Evolutionary conservation across 2,329 filamentous ascomycete species (phyloP).

Genomic region (Epichloe sp.): DNA sequence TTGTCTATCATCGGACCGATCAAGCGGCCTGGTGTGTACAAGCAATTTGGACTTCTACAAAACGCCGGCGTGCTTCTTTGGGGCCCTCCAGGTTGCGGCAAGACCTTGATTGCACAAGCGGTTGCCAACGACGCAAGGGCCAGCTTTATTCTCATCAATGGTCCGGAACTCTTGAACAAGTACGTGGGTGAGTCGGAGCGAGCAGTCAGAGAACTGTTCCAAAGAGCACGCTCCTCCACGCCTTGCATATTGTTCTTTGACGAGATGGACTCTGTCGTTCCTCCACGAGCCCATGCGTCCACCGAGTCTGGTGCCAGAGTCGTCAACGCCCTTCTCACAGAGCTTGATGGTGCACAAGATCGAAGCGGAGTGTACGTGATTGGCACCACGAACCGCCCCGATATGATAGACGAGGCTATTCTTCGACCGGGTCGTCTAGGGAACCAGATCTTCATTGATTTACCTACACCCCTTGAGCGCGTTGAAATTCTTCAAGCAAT

Average conservation of each 20-base stretch:
- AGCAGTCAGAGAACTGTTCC: slow-evolving; percentile 83
- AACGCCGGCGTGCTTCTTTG: slow-evolving; percentile 85
- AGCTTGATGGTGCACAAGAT: slow-evolving; percentile 74
- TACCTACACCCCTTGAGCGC: slow-evolving; percentile 66
- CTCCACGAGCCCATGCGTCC: slow-evolving; percentile 62
- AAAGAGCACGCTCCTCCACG: slow-evolving; percentile 69
- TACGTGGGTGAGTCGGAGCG: slow-evolving; percentile 95
- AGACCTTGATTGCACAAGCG: slow-evolving; percentile 90
- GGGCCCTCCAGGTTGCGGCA: slow-evolving; percentile 93
- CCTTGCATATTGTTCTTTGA: slow-evolving; percentile 98
- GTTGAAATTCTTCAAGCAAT: slow-evolving; percentile 72
- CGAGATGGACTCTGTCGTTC: slow-evolving; percentile 86
- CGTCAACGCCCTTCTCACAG: slow-evolving; percentile 88
- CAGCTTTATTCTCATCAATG: slow-evolving; percentile 97
- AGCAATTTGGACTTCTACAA: slow-evolving; percentile 61
- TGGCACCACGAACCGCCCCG: slow-evolving; percentile 85
- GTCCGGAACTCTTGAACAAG: slow-evolving; percentile 91
- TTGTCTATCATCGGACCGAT: slow-evolving; percentile 86
- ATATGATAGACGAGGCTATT: slow-evolving; percentile 95
- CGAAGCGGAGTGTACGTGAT: slow-evolving; percentile 86
- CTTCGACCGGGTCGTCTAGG: slow-evolving; percentile 81
- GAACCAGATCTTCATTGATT: slow-evolving; percentile 76
- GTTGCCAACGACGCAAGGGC: slow-evolving; percentile 91
- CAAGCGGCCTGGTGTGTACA: slow-evolving; percentile 64
- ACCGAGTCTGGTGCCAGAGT: slow-evolving; percentile 79